Evolutionary conservation across 1,139 yeast genomes (phyloP).

Genomic region (Geotrichum reessii): DNA sequence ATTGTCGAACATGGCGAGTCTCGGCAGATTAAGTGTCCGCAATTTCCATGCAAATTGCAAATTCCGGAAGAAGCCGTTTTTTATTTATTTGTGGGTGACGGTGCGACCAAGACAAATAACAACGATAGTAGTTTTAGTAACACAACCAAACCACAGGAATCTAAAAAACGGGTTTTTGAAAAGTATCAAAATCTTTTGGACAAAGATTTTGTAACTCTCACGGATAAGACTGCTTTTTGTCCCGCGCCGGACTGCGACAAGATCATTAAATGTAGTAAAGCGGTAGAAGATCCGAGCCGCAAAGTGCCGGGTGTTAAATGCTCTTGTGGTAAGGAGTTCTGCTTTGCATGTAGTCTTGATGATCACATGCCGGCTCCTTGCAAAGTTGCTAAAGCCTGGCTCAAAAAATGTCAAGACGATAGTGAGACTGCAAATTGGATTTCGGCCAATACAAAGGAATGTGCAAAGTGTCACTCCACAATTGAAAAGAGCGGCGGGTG

Average conservation of each 20-base stretch:
- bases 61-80: constrained; percentile 36
- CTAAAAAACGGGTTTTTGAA: constrained; percentile 7
- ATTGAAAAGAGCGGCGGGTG: constrained; percentile 87
- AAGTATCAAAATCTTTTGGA: constrained; percentile 28
- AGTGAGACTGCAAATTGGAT: constrained; percentile 90
- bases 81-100: constrained; percentile 34
- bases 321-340: constrained; percentile 61
- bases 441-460: constrained; percentile 75
- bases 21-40: constrained; percentile 55
- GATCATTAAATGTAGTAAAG: constrained; percentile 46
- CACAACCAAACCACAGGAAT: not conserved
- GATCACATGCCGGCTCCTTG: constrained; percentile 87
- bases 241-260: constrained; percentile 79
- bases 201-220: constrained; percentile 50
- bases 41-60: constrained; percentile 37
- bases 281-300: constrained; percentile 36
- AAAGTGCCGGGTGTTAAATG: constrained; percentile 66
- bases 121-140: not conserved
- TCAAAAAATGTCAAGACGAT: constrained; percentile 75
- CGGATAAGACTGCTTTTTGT: constrained; percentile 61
- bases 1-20: constrained; percentile 49
- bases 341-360: constrained; percentile 62
- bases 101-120: not conserved
- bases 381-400: constrained; percentile 63
- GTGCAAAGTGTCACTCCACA: constrained; percentile 61